These are phyloP conservation scores for Ceratocystis harringtonii DNA, from an alignment of 2,329 filamentous ascomycete species.

Conservation along the genomic window DNA sequence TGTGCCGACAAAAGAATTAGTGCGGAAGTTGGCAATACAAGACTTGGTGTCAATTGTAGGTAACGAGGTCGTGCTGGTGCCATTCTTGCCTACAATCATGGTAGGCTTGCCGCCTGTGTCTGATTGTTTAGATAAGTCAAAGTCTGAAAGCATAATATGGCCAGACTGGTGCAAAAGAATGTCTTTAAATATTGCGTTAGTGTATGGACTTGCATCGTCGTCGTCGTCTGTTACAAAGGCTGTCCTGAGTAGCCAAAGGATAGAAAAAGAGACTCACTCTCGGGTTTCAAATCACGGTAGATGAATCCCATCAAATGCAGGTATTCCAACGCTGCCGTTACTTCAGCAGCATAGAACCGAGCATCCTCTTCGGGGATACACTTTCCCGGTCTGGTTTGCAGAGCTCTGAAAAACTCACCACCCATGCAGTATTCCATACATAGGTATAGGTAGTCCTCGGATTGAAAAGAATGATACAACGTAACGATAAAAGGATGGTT, in stretches of 20 bases:
- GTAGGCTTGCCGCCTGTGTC: constrained; percentile 89
- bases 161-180: constrained; percentile 97
- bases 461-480: constrained; percentile 97
- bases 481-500: constrained; percentile 99
- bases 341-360: constrained; percentile 92
- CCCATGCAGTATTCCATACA: constrained; percentile 99
- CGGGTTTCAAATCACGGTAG: constrained; percentile 92
- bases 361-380: constrained; percentile 95
- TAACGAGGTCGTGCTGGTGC: constrained; percentile 69
- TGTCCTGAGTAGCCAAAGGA: neutral
- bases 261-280: constrained; percentile 51
- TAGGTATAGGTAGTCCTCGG: constrained; percentile 94
- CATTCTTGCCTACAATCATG: constrained; percentile 89
- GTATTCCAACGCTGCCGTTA: constrained; percentile 91
- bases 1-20: constrained; percentile 95
- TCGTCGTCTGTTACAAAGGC: neutral
- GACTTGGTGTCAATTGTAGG: constrained; percentile 98
- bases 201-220: neutral
- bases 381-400: constrained; percentile 93
- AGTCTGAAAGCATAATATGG: constrained; percentile 98
- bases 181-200: constrained; percentile 38
- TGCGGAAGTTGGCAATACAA: constrained; percentile 94
- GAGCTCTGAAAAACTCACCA: constrained; percentile 91
- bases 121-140: constrained; percentile 95
- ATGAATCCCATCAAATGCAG: constrained; percentile 99